Base-by-base conservation (phyloP, 2,329 filamentous ascomycete species). In the Colletotrichum spaethianum region DNA sequence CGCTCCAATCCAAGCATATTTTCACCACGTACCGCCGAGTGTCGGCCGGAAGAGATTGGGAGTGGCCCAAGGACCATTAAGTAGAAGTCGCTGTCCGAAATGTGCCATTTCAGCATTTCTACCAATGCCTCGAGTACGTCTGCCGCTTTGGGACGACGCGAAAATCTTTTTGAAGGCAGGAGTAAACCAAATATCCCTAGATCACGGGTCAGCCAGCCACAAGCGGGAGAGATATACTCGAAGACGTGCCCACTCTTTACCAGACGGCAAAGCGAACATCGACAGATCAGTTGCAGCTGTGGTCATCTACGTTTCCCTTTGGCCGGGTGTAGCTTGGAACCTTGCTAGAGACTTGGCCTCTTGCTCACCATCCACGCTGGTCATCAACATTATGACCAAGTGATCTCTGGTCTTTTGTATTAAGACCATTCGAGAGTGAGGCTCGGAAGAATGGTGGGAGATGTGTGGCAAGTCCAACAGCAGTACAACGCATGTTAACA, bases 151-250 rank as follows among this genome's bases (percentile, higher is more conserved):
- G 36, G 9, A 73, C 42, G 11, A 76, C 69, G 23, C 68, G 67
- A 2, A n/a, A 38, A 42, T 76, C 75, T 75, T 73, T 23, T 73
- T 74, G 64, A 74, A 75, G 14, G 55, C 62, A 20, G n/a, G n/a
- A 18, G 40, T 50, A n/a, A 66, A 31, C 40, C 63, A 66, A 9
- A 20, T n/a, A 6, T 66, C 31, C 28, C 53, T 59, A 3, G n/a
- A 18, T n/a, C 8, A n/a, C 23, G 48, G 23, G 63, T 23, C 62
- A 55, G 4, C 20, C 5, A n/a, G n/a, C n/a, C n/a, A n/a, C n/a
- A n/a, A n/a, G 23, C 8, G 6, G 28, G 20, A 18, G 23, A 5
- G 2, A 23, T 7, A 6, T 11, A 28, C 16, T n/a, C 6, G 2
- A 33, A 50, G 33, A 16, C 4, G 23, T 6, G 36, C 33, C 31